A percentile compares a stretch with the other conserved stretches of the same genome.
Evolutionary conservation across 2,329 filamentous ascomycete genomes (phyloP).

Genomic region (Trichoderma simmonsii): DNA sequence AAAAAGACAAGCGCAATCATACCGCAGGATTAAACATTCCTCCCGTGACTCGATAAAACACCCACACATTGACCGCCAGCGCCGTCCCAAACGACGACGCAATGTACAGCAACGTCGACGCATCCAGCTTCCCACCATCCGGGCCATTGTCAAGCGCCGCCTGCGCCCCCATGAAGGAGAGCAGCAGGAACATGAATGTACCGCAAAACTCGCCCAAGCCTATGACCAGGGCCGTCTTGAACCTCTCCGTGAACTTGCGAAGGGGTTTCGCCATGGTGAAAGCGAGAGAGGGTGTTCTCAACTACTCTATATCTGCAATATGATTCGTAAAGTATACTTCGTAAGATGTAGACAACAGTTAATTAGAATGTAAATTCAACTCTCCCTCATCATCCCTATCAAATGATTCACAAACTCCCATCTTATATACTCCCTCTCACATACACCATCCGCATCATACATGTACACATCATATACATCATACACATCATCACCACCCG

Average conservation of each 20-base stretch:
- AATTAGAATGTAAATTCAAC: not conserved
- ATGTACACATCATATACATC: not conserved
- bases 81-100: conserved; percentile 49
- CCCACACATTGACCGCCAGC: conserved; percentile 53
- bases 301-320: not conserved
- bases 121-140: conserved; percentile 28
- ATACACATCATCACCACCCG: not conserved
- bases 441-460: not conserved
- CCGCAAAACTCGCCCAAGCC: conserved; percentile 50
- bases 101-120: conserved; percentile 46
- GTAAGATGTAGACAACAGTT: not conserved
- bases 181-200: conserved; percentile 52
- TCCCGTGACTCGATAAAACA: conserved; percentile 54
- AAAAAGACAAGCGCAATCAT: conserved; percentile 24
- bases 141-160: conserved; percentile 35
- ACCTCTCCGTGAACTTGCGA: not conserved
- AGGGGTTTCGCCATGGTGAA: not conserved
- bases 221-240: conserved; percentile 1
- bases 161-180: conserved; percentile 41
- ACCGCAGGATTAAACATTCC: conserved; percentile 53
- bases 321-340: not conserved
- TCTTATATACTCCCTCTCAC: not conserved
- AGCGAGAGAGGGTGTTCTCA: not conserved
- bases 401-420: not conserved
- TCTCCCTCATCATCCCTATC: not conserved